Conservation (phyloP, 768 basidiomycete species). For the Termitomyces sp. region DNA sequence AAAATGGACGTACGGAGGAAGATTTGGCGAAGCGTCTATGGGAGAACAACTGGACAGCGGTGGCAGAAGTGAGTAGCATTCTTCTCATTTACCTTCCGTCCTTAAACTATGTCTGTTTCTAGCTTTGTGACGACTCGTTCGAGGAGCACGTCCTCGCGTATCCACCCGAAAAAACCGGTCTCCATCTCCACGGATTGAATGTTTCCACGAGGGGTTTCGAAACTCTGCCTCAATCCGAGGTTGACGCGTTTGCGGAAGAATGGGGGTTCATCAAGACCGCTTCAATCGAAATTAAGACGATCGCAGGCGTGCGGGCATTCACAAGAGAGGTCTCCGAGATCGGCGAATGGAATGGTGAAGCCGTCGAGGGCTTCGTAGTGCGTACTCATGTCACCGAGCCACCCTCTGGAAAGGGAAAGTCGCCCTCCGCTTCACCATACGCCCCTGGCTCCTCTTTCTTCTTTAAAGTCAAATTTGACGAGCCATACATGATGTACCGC, state of each 20-base stretch:
- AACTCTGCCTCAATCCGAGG: constrained; percentile 62
- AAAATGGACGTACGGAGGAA: constrained; percentile 61
- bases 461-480: constrained; percentile 99
- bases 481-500: constrained; percentile 98
- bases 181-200: constrained; percentile 93
- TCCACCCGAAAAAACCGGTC: constrained; percentile 76
- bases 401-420: constrained; percentile 27
- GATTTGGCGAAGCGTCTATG: constrained; percentile 75
- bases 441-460: constrained; percentile 83
- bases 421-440: constrained; percentile 56
- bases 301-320: constrained; percentile 70
- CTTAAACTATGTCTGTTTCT: not conserved
- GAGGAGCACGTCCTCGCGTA: constrained; percentile 95
- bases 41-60: constrained; percentile 82
- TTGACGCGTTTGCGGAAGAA: constrained; percentile 79
- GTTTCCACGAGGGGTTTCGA: constrained; percentile 58
- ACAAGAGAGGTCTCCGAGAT: constrained; percentile 60
- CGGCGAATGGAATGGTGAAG: constrained; percentile 80
- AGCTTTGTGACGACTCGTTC: constrained; percentile 97
- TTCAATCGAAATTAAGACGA: constrained; percentile 51
- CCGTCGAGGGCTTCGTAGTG: constrained; percentile 94
- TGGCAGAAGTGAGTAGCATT: constrained; percentile 70
- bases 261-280: constrained; percentile 90
- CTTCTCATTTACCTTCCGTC: not conserved
- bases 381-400: constrained; percentile 60